Base-by-base conservation (phyloP, 208 protist species). In the Blechomonas ayalai region DNA sequence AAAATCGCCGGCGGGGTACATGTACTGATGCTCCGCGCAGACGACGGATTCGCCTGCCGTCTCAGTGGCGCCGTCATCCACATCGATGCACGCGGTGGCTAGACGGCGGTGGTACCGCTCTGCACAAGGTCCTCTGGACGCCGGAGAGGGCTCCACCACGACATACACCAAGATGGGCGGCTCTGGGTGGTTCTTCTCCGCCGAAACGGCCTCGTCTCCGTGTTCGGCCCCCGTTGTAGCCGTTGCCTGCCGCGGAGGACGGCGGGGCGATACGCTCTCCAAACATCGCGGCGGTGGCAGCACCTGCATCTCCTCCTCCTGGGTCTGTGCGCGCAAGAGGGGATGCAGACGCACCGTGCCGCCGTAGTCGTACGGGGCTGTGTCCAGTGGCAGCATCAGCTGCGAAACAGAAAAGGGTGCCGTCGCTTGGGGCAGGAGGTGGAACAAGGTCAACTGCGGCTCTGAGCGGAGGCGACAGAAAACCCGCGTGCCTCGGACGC, bases 291-390 rank as follows among this genome's bases (percentile, higher is more conserved):
- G 68, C 35, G 68, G 68, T 12, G 62, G 53, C 36, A 76, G 33
- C 20, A 65, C 57, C 36, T 71, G 68, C 6, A 36, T n/a, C 32
- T 64, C 55, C 27, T 62, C 54, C 2, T 52, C 32, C 2, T 41
- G n/a, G n/a, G n/a, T n/a, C n/a, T n/a, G n/a, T n/a, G n/a, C n/a
- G n/a, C n/a, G n/a, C n/a, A n/a, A n/a, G n/a, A n/a, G n/a, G n/a
- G n/a, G n/a, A n/a, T 72, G 55, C 33, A 77, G 29, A 5, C 55
- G 39, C 13, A 67, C 41, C 1, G 69, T 59, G 18, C 69, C 69
- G 22, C 69, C 69, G 51, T 72, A 77, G 59, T 77, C 69, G 59
- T 67, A 77, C 13, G 36, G 42, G 50, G 35, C 28, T 22, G 55
- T 28, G 23, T 66, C 59, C 18, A 77, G 41, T 20, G 69, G 69